Conservation (phyloP, 805 yeast genomes). For the Zygoascus flipseniorum region DNA sequence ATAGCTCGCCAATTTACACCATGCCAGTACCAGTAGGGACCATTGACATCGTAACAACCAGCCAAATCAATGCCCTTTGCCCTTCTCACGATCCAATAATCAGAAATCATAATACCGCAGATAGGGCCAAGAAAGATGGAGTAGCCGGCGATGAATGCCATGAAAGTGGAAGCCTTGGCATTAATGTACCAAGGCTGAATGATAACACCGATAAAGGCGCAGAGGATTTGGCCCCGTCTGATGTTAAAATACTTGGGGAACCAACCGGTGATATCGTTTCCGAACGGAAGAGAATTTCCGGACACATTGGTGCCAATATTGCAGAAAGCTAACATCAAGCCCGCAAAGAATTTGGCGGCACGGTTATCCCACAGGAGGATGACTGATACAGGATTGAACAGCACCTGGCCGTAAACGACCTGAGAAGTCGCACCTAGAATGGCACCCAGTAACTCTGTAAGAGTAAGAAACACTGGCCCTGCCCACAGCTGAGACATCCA, state of each 20-base stretch:
- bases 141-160: constrained; percentile 23
- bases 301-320: constrained; percentile 39
- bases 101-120: constrained; percentile 32
- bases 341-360: constrained; percentile 35
- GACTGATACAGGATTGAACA: constrained; percentile 39
- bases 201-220: constrained; percentile 29
- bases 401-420: constrained; percentile 32
- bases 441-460: constrained; percentile 40
- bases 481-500: constrained; percentile 20
- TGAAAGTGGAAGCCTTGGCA: constrained; percentile 8
- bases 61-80: constrained; percentile 19
- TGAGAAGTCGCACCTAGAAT: constrained; percentile 37
- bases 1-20: constrained; percentile 39
- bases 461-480: constrained; percentile 36
- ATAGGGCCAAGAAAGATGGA: constrained; percentile 36
- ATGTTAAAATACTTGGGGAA: constrained; percentile 39
- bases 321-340: constrained; percentile 33
- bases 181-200: constrained; percentile 31
- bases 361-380: constrained; percentile 30
- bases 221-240: constrained; percentile 32
- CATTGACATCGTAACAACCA: constrained; percentile 8
- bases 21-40: constrained; percentile 35
- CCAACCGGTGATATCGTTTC: constrained; percentile 41
- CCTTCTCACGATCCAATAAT: constrained; percentile 34
- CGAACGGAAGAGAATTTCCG: constrained; percentile 42